Evolutionary conservation across 2,329 filamentous ascomycete species (phyloP), one percentile per base, ranked within the genome.

Genomic region (Nigrospora oryzae): DNA sequence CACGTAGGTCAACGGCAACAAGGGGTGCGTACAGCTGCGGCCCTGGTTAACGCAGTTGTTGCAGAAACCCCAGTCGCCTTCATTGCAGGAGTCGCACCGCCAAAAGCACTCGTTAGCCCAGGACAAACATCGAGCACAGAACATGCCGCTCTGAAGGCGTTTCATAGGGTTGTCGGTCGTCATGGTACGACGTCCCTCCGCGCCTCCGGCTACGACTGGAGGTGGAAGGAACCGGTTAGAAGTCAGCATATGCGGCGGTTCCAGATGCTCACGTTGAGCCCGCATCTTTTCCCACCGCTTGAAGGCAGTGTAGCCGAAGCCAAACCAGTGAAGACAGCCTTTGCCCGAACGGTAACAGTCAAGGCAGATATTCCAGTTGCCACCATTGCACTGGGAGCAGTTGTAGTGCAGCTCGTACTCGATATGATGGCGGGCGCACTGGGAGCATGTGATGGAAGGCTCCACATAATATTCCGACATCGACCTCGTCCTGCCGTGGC

Each of bases 1-100:
- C 38, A 77, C 71, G 52, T 89, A 84, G 1, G 82, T 78, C 38
- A 95, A 69, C 0, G 90, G 88, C 1, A 95, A 69, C 1, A 97
- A 71, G 7, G 85, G 74, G 58, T 97, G 91, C 0, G 83, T 86
- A 64, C 91, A 97, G 48, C 82, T 85, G 48, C 75, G 75, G 14
- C 88, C 89, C 61, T 84, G 81, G 47, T 91, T 90, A 30, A 95
- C 88, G 53, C 91, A 97, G 48, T 75, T 69, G 55, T 90, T 89
- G 65, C 91, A 97, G 60, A 88, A 96, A 0, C 91, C 91, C 90
- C 90, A 97, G 58, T 94, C 90, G 5, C 89, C 91, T 50, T 93
- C 82, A 55, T 95, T 95, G 66, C 91, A 97, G 23, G 75, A 63
- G 47, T 85, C 80, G 62, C 91, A 97, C 50, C 86, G 83, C 91